Evolutionary conservation across 2,329 filamentous ascomycete species (phyloP).

Genomic region (Exserohilum turcica): DNA sequence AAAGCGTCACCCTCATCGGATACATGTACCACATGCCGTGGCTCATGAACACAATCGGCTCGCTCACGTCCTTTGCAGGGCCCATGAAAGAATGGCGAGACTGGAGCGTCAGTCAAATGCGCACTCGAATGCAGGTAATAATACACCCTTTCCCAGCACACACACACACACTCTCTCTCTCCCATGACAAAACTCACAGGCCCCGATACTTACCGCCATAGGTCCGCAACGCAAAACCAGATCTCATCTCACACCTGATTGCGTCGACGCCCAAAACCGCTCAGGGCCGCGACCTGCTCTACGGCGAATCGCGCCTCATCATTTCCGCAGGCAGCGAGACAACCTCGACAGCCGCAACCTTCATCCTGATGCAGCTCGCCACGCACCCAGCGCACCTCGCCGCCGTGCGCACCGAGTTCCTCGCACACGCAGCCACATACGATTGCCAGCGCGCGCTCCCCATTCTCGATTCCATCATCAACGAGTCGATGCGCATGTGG

Average conservation of each 20-base stretch:
- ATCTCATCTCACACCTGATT: constrained; percentile 34
- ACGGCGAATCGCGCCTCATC: constrained; percentile 39
- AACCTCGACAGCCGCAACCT: constrained; percentile 58
- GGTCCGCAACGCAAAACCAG: constrained; percentile 24
- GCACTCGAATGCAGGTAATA: constrained; percentile 28
- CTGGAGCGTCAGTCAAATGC: constrained; percentile 31
- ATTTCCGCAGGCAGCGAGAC: constrained; percentile 51
- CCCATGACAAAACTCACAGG: neutral
- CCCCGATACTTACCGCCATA: neutral
- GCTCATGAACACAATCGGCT: constrained; percentile 32
- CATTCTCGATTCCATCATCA: constrained; percentile 30
- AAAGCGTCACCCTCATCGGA: constrained; percentile 25
- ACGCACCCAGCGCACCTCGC: constrained; percentile 22
- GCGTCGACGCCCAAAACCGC: constrained; percentile 17
- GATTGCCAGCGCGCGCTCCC: constrained; percentile 18
- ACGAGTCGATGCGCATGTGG: constrained; percentile 36
- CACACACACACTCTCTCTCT: too few relatives aligned
- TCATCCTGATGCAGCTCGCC: constrained; percentile 51
- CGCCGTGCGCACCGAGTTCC: constrained; percentile 29
- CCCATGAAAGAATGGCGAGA: constrained; percentile 36
- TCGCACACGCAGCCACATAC: constrained; percentile 10
- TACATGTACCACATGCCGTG: constrained; percentile 36
- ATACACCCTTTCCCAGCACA: too few relatives aligned
- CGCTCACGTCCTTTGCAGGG: constrained; percentile 26
- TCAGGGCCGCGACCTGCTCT: constrained; percentile 27